Conservation (phyloP, 1,139 yeast species). For the Taphrina confusa region DNA sequence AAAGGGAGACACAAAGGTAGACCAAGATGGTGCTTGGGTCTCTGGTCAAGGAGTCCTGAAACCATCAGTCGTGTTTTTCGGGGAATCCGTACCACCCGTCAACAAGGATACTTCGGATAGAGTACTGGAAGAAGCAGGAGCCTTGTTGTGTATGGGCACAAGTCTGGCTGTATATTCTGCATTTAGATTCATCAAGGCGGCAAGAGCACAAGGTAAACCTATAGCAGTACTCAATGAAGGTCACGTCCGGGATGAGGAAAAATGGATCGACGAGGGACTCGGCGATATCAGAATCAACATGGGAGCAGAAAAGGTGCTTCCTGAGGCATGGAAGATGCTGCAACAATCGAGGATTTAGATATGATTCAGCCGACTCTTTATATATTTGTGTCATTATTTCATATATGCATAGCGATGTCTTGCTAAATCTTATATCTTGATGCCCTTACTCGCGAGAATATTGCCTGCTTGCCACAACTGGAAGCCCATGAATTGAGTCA, state of each 20-base stretch:
- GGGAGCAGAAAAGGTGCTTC: conserved; percentile 25
- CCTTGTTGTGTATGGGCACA: conserved; percentile 41
- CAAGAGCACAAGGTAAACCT: conserved; percentile 40
- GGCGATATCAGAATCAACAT: conserved; percentile 31
- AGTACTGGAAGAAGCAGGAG: conserved; percentile 38
- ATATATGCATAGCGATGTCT: not conserved
- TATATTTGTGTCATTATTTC: not conserved
- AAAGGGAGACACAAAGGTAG: conserved; percentile 37
- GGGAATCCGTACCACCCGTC: conserved; percentile 41
- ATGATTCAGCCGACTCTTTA: too few species aligned
- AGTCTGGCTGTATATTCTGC: conserved; percentile 43
- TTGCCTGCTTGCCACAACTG: conserved; percentile 31
- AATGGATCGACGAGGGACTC: conserved; percentile 32
- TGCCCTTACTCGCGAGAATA: conserved; percentile 26
- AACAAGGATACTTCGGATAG: conserved; percentile 39
- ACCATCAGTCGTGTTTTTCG: conserved; percentile 43
- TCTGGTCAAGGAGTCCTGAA: conserved; percentile 41
- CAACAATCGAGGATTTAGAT: too few species aligned
- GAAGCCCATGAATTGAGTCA: conserved; percentile 74
- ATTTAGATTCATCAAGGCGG: conserved; percentile 41
- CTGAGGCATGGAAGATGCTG: conserved; percentile 1
- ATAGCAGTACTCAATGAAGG: conserved; percentile 41
- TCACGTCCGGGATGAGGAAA: conserved; percentile 42
- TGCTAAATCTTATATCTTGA: not conserved
- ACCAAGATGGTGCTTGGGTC: conserved; percentile 40